These are phyloP conservation scores for Periconia sp. DNA, from an alignment of 2,329 filamentous ascomycete genomes.

Conservation along the genomic window DNA sequence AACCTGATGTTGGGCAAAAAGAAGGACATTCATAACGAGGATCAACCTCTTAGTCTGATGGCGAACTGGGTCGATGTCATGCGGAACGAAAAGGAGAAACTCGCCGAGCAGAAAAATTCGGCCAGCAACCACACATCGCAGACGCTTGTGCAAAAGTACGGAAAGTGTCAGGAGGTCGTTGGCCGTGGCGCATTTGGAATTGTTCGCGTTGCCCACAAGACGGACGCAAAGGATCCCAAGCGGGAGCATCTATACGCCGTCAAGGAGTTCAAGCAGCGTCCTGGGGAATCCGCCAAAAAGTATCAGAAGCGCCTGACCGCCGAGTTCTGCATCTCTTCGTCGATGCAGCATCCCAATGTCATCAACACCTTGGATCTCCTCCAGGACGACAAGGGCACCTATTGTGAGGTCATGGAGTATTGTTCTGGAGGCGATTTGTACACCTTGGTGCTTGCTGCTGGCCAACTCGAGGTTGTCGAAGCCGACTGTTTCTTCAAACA, in stretches of 20 bases:
- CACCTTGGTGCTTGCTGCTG: conserved; percentile 85
- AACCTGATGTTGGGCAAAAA: conserved; percentile 80
- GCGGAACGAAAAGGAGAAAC: conserved; percentile 79
- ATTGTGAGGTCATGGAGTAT: conserved; percentile 99
- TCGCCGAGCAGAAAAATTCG: conserved; percentile 74
- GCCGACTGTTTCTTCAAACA: conserved; percentile 99
- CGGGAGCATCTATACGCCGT: conserved; percentile 92
- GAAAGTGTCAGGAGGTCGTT: conserved; percentile 96
- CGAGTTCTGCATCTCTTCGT: conserved; percentile 98
- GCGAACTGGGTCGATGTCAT: conserved; percentile 95
- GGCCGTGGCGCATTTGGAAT: conserved; percentile 96
- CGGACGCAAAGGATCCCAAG: conserved; percentile 73
- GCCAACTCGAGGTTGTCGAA: conserved; percentile 87
- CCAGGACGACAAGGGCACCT: conserved; percentile 94
- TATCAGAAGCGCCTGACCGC: conserved; percentile 97
- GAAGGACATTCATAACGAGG: conserved; percentile 68
- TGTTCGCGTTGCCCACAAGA: conserved; percentile 96
- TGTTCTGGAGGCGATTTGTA: conserved; percentile 96
- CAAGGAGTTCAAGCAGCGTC: conserved; percentile 94
- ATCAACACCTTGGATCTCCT: conserved; percentile 96
- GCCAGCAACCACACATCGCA: conserved; percentile 70
- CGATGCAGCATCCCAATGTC: conserved; percentile 93
- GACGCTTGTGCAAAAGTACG: conserved; percentile 92
- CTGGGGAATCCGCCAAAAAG: conserved; percentile 93
- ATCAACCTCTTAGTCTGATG: conserved; percentile 87